A percentile compares a stretch with the other conserved stretches of the same genome.
phyloP scores from a whole-genome alignment of 371 early-diverging fungal genomes.

The Mortierella sp. region DNA sequence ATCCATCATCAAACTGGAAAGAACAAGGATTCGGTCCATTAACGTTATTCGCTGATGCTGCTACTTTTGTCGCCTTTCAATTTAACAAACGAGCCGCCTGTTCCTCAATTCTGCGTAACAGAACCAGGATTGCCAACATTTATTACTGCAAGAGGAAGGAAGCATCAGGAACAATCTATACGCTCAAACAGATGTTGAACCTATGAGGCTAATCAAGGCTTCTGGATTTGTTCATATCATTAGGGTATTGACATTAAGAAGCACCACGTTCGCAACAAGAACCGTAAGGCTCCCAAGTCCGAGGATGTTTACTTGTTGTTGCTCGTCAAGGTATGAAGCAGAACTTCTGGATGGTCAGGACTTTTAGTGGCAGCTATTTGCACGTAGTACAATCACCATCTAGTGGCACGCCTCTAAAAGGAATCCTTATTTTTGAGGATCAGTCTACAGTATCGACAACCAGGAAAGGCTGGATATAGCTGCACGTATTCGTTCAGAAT shows the following conservation, averaged over 20 bases:
- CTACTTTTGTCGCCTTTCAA: not conserved
- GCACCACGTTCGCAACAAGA: slow-evolving; percentile 95
- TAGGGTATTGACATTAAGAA: slow-evolving; percentile 81
- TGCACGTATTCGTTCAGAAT: no score
- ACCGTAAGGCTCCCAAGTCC: slow-evolving; percentile 90
- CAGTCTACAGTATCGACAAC: no score
- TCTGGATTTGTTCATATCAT: not conserved
- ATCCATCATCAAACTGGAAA: not conserved
- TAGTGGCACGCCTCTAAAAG: no score
- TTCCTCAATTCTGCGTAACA: not conserved
- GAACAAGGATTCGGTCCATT: not conserved
- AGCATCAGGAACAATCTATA: not conserved
- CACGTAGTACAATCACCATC: not conserved
- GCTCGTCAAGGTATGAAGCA: slow-evolving; percentile 88
- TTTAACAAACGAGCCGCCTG: not conserved
- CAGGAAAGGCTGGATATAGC: no score
- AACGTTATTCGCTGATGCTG: not conserved
- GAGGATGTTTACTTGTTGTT: slow-evolving; percentile 95
- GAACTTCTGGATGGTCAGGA: not conserved
- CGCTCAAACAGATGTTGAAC: slow-evolving; percentile 1
- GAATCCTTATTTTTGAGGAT: no score
- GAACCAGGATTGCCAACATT: not conserved
- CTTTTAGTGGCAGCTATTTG: not conserved
- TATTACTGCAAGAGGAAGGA: not conserved
- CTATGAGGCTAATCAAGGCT: slow-evolving; percentile 14